phyloP scores from a whole-genome alignment of 2,329 filamentous ascomycete genomes.

The Neoascochyta sp. region DNA sequence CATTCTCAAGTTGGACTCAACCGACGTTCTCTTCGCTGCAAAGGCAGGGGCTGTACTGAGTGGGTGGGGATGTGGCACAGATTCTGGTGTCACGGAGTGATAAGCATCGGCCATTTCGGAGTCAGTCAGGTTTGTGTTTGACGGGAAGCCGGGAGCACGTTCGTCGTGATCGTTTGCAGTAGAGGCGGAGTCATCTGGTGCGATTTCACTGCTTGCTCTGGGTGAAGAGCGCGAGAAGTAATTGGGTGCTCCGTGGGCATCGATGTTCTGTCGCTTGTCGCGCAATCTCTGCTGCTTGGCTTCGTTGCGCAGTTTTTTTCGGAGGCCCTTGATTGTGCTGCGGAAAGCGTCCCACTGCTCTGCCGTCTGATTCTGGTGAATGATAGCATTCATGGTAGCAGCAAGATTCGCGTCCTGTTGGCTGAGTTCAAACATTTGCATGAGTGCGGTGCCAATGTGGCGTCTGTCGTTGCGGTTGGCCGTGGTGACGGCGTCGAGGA shows the following conservation, averaged over 20 bases:
- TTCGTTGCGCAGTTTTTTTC: slow-evolving; percentile 38
- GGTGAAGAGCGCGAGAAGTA: no score
- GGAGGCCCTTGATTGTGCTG: slow-evolving; percentile 42
- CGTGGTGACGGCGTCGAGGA: slow-evolving; percentile 44
- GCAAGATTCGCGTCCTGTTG: slow-evolving; percentile 36
- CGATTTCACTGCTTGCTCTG: slow-evolving; percentile 22
- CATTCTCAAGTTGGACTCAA: slow-evolving; percentile 24
- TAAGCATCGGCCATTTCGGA: slow-evolving; percentile 19
- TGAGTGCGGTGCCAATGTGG: slow-evolving; percentile 37
- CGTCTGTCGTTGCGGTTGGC: slow-evolving; percentile 35
- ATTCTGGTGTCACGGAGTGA: slow-evolving; percentile 5
- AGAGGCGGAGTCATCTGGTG: slow-evolving; percentile 23
- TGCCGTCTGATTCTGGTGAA: slow-evolving; percentile 39
- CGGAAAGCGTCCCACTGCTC: slow-evolving; percentile 43
- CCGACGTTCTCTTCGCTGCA: slow-evolving; percentile 19
- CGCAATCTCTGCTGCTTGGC: slow-evolving; percentile 21
- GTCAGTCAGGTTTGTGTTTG: slow-evolving; percentile 1
- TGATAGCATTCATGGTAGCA: slow-evolving; percentile 43
- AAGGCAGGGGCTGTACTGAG: slow-evolving; percentile 29
- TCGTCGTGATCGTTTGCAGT: slow-evolving; percentile 18
- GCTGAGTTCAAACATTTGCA: slow-evolving; percentile 43
- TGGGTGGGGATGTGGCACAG: slow-evolving; percentile 19
- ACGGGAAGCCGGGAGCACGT: slow-evolving; percentile 4
- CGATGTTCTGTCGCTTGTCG: slow-evolving; percentile 15
- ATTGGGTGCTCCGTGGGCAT: slow-evolving; percentile 32